phyloP scores from a whole-genome alignment of 805 yeast genomes.

The Saturnispora sanitii region DNA sequence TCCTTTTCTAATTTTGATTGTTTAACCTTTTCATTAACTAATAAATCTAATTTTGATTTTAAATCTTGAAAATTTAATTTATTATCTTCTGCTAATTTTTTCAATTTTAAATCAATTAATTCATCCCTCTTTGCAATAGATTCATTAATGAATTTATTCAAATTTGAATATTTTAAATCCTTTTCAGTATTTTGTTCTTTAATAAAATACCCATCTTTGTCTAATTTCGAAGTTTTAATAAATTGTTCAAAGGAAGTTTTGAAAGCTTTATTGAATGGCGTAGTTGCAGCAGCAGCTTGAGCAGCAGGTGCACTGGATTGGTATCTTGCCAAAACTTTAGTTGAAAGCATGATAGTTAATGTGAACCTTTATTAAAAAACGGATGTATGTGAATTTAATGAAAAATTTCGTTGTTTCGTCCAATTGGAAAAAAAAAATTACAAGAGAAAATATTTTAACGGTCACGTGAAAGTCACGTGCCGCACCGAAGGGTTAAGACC shows the following conservation, averaged over 20 bases:
- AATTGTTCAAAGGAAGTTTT: constrained; percentile 9
- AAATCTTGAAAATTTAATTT: constrained; percentile 17
- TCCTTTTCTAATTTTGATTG: constrained; percentile 4
- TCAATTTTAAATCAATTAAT: constrained; percentile 20
- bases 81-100: constrained; percentile 16
- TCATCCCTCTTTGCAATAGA: constrained; percentile 16
- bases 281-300: not conserved
- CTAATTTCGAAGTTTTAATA: constrained; percentile 14
- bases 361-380: not conserved
- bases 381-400: not conserved
- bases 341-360: not conserved
- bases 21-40: constrained; percentile 12
- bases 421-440: not conserved
- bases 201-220: constrained; percentile 20
- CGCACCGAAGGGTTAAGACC: not conserved
- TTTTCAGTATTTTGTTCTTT: constrained; percentile 14
- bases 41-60: constrained; percentile 16
- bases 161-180: constrained; percentile 18
- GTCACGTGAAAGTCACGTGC: constrained; percentile 8
- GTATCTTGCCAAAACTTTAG: not conserved
- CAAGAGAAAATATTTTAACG: not conserved
- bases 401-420: not conserved
- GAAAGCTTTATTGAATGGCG: constrained; percentile 8
- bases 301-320: not conserved
- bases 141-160: constrained; percentile 15